Evolutionary conservation across 371 early-diverging fungal genomes (phyloP), one percentile per base, ranked within the genome.

Genomic region (Rhizopus stolonifer): DNA sequence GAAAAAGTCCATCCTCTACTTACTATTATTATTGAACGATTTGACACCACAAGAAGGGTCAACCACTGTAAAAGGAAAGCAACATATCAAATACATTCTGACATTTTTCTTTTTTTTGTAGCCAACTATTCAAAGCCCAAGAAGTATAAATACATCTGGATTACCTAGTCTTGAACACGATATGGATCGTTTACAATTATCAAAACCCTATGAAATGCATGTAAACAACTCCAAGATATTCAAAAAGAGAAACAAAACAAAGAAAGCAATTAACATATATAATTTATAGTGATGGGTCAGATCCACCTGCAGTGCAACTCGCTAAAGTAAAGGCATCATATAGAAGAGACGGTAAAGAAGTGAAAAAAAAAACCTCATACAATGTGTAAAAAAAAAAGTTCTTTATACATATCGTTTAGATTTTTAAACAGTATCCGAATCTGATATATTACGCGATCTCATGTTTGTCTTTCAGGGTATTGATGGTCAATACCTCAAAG

Each of bases 401-500:
- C n/a, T n/a, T n/a, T n/a, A 15, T 38, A n/a, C 17, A 11, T 6
- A 38, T 38, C 31, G 17, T n/a, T 11, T 15, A n/a, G 40, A 38
- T 19, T 54, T 4, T 6, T 46, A 3, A 61, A 0, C 75, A 46
- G 72, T 86, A 4, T 60, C 80, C 11, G 95, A 96, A 63, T 61
- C 80, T 1, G 76, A 75, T 0, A 63, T 95, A 22, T 64, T 98
- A 29, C 82, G 88, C 3, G 98, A 98, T 50, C 67, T 95, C 45
- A 78, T 98, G 4, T 98, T 82, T 64, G 79, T 95, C n/a, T 88
- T 95, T 65, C 98, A 96, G 65, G 98, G 94, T 2, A 90, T 98
- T 42, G 90, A 96, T 70, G 98, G 98, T 31, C 81, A 80, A 49
- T 87, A 83, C 56, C 78, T 96, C 24, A 81, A 79, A 52, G 92